Evolutionary conservation across 2,329 filamentous ascomycete species (phyloP), one percentile per base, ranked within the genome.

Genomic region (Huntiella omanensis): DNA sequence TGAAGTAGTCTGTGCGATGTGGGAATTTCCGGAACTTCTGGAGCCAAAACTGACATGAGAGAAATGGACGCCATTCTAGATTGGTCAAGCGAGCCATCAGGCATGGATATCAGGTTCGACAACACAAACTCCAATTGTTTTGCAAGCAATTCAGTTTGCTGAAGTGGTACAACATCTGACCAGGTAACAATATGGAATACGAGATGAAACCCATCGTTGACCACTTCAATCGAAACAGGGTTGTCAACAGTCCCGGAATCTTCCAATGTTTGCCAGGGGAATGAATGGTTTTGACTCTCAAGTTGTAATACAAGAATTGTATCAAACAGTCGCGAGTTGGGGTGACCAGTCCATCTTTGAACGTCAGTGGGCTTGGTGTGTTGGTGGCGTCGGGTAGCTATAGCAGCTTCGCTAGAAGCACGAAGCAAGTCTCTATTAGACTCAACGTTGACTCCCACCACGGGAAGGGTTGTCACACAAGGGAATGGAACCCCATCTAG

Each of bases 231-330:
- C 0, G 88, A 94, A 1, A 92, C 62, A 0, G 80, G 67, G 58
- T 88, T 94, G 54, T 92, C 83, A 2, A 83, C 74, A 1, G 68
- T 73, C 4, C 81, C 79, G 43, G 73, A 64, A 49, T 93, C 85
- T 12, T 74, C 64, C 1, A 73, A 51, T 0, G 82, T 52, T 5
- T 64, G 63, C 80, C 83, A 92, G 0, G 67, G 62, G 3, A 56
- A 37, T 7, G 58, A 47, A 12, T 50, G 41, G 33, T 49, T 46
- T 33, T 52, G 13, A 44, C 61, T 53, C 49, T 66, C 55, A 52
- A 82, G 83, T 55, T 94, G 87, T 55, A 86, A 88, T 0, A 84
- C 80, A 49, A 95, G 75, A 1, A 95, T 66, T 0, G 85, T 88
- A 55, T 95, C 86, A 53, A 95, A 94, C 0, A 91, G 65, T 0